Evolutionary conservation across 176 grass and related monocot species (phyloP).

Genomic region (Juncus effusus): DNA sequence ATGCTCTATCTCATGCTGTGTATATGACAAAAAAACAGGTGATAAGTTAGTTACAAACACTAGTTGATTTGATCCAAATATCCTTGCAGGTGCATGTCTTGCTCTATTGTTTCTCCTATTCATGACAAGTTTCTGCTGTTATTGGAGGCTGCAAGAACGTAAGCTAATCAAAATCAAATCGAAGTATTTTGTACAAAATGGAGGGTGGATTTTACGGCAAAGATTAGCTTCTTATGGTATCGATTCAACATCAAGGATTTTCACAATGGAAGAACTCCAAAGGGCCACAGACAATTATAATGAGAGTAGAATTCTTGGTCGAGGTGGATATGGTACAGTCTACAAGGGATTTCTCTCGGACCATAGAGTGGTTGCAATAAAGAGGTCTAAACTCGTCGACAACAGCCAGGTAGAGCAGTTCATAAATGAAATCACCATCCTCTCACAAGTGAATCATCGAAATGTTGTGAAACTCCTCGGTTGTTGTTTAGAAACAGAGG

Average conservation of each 20-base stretch:
- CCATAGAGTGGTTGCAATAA: constrained; percentile 23
- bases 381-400: constrained; percentile 13
- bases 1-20: too few species aligned
- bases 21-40: not conserved
- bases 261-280: constrained; percentile 12
- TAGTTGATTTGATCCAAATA: not conserved
- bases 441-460: constrained; percentile 24
- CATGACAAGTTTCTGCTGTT: not conserved
- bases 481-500: too few species aligned
- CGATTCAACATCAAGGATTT: constrained; percentile 9
- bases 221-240: constrained; percentile 16
- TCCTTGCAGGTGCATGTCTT: not conserved
- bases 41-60: not conserved
- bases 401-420: constrained; percentile 21
- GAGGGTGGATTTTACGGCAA: constrained; percentile 15
- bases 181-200: constrained; percentile 18
- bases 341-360: constrained; percentile 21
- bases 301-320: constrained; percentile 12
- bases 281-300: constrained; percentile 16
- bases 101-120: constrained; percentile 1
- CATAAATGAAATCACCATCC: constrained; percentile 23
- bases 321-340: constrained; percentile 18
- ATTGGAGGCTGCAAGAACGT: constrained; percentile 15
- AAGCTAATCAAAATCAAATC: constrained; percentile 11
- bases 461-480: constrained; percentile 19